phyloP scores from a whole-genome alignment of 352 stramenopile genomes.

The Phytophthora pini region DNA sequence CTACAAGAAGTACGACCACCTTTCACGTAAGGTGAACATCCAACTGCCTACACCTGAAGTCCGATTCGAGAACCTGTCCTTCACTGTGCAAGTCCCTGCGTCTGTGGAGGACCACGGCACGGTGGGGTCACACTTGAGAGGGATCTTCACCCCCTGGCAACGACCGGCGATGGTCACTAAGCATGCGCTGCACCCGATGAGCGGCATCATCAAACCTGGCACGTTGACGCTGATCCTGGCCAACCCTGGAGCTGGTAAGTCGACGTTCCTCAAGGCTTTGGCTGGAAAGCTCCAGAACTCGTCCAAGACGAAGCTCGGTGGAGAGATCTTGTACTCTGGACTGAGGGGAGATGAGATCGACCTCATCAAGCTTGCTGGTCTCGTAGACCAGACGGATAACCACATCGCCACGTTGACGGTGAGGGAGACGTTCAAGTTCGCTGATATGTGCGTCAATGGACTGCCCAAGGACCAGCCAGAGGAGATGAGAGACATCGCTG shows the following conservation, averaged over 20 bases:
- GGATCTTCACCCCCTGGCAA: conserved; percentile 61
- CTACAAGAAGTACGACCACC: conserved; percentile 85
- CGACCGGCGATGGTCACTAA: conserved; percentile 48
- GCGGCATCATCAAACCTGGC: conserved; percentile 85
- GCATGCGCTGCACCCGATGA: conserved; percentile 73
- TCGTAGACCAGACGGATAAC: conserved; percentile 59
- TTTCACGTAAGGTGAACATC: conserved; percentile 71
- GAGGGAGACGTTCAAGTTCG: conserved; percentile 40
- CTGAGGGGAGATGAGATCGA: conserved; percentile 62
- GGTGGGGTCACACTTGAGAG: conserved; percentile 63
- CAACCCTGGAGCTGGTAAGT: conserved; percentile 81
- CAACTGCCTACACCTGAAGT: conserved; percentile 52
- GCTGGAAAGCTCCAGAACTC: conserved; percentile 63
- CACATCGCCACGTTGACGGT: conserved; percentile 36
- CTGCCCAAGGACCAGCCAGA: conserved; percentile 61
- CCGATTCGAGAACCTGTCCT: conserved; percentile 80
- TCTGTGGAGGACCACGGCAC: conserved; percentile 51
- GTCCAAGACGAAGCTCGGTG: conserved; percentile 48
- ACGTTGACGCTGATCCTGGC: conserved; percentile 69
- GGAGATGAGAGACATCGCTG: conserved; percentile 69
- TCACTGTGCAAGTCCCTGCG: conserved; percentile 59
- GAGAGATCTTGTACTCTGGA: conserved; percentile 68
- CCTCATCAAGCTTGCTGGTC: conserved; percentile 63
- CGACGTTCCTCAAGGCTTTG: conserved; percentile 78
- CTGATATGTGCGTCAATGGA: conserved; percentile 46